Evolutionary conservation across 257 asterid species (phyloP).

Genomic region (Lycium barbarum): DNA sequence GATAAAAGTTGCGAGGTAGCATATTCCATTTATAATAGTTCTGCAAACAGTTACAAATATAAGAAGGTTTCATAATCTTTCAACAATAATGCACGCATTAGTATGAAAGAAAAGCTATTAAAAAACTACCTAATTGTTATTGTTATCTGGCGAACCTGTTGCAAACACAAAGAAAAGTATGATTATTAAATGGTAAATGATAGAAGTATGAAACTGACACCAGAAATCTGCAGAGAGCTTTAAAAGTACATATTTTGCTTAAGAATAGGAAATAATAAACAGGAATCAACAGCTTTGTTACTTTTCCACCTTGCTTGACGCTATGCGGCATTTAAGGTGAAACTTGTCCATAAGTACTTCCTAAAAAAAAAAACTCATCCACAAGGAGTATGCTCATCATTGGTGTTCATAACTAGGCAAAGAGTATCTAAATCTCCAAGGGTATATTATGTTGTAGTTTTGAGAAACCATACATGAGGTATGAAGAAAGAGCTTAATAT

Average conservation of each 20-base stretch:
- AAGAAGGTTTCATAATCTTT: slow-evolving; percentile 17
- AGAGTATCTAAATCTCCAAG: no score
- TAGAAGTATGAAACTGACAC: slow-evolving; percentile 28
- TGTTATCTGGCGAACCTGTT: slow-evolving; percentile 91
- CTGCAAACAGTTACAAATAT: slow-evolving; percentile 47
- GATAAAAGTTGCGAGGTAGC: slow-evolving; percentile 91
- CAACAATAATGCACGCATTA: neutral
- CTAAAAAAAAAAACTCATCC: no score
- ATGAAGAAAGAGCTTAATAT: no score
- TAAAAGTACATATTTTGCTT: no score
- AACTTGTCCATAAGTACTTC: neutral
- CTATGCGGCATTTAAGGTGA: neutral
- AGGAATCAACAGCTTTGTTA: no score
- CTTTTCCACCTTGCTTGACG: no score
- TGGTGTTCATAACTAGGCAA: no score
- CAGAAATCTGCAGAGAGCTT: neutral
- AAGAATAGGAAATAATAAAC: no score
- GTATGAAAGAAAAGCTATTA: slow-evolving; percentile 14
- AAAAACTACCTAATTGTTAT: slow-evolving; percentile 75
- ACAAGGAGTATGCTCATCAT: neutral
- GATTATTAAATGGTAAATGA: slow-evolving; percentile 27
- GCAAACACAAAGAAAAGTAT: slow-evolving; percentile 20
- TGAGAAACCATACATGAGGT: neutral
- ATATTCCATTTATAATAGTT: slow-evolving; percentile 85
- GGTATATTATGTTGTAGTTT: neutral